Evolutionary conservation across 805 yeast species (phyloP), one percentile per base, ranked within the genome.

Genomic region (Metschnikowia shivogae): DNA sequence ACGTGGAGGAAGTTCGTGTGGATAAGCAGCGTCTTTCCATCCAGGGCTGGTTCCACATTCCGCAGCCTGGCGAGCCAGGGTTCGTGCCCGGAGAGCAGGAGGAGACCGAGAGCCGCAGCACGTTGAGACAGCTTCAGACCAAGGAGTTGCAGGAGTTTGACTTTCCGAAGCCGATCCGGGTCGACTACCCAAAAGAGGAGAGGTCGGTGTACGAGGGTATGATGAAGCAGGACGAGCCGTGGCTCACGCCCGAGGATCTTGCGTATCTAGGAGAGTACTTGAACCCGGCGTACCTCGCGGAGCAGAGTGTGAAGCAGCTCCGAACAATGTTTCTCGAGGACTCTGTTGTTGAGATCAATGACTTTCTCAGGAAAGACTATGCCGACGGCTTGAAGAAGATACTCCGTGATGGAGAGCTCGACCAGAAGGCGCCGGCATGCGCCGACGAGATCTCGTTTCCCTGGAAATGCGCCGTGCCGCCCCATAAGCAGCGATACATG

Each of bases 11-110:
- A 63, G 99, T 95, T 1, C 77, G 84, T 49, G 96, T 83, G 1
- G 96, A 90, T 59, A 87, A 84, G 60, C 95, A 89, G 51, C 76
- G 99, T 59, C 70, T 93, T 30, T 87, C 96, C 0, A 88, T 93
- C 48, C 97, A 93, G 59, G 99, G 99, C 1, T 95, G 99, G 99
- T 95, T 92, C 61, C 99, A 93, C 64, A 87, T 90, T 42, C 99
- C 99, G 3, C 98, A 93, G 62, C 70, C 69, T 9, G 97, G 96
- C 8, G 99, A 93, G 65, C 81, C 78, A 29, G 98, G 97, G 0
- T 92, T 64, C 58, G 76, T 81, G 14, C 80, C 79, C 31, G 95
- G 95, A 5, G 96, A 89, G 60, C 89, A 88, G 62, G 92, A 84
- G 57, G 78, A 71, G 31, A 81, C 86, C 1, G 89, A 84, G 54